A percentile compares a stretch with the other conserved stretches of the same genome.
Conservation (phyloP, 345 rosid genomes). For the Turnera subulata region DNA sequence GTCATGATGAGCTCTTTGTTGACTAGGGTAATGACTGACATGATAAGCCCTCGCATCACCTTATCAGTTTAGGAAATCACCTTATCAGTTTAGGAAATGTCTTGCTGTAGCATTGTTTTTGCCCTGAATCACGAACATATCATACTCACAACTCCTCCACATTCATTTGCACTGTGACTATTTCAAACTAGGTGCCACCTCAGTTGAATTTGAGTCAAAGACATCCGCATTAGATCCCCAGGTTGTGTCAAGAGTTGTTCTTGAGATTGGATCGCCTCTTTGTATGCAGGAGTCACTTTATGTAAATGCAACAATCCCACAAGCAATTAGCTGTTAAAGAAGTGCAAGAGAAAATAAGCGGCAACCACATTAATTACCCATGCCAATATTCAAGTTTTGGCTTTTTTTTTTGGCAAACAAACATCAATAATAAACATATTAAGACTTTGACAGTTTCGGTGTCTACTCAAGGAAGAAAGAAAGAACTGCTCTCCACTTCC, state of each 20-base stretch:
- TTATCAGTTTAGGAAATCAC: too few species aligned
- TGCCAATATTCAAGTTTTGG: too few species aligned
- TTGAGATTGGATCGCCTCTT: slow-evolving; percentile 65
- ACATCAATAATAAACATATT: too few species aligned
- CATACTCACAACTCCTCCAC: slow-evolving; percentile 9
- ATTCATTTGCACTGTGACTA: slow-evolving; percentile 25
- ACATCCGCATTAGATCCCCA: slow-evolving; percentile 65
- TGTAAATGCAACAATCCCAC: slow-evolving; percentile 77
- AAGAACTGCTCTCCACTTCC: too few species aligned
- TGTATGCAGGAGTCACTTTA: slow-evolving; percentile 80
- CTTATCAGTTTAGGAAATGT: slow-evolving; percentile 15
- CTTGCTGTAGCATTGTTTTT: neutral
- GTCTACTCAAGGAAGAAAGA: too few species aligned
- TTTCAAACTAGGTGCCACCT: slow-evolving; percentile 90
- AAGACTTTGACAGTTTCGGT: too few species aligned
- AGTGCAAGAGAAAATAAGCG: slow-evolving; percentile 2
- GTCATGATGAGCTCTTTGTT: too few species aligned
- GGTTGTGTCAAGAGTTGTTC: slow-evolving; percentile 80
- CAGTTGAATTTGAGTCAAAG: slow-evolving; percentile 95
- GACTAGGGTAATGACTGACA: too few species aligned
- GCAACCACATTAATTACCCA: too few species aligned
- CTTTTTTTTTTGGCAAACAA: too few species aligned
- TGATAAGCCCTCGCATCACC: too few species aligned
- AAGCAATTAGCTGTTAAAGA: slow-evolving; percentile 57
- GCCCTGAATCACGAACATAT: slow-evolving; percentile 4